phyloP scores from a whole-genome alignment of 169 alveolate genomes.

The Plasmodium malariae region DNA sequence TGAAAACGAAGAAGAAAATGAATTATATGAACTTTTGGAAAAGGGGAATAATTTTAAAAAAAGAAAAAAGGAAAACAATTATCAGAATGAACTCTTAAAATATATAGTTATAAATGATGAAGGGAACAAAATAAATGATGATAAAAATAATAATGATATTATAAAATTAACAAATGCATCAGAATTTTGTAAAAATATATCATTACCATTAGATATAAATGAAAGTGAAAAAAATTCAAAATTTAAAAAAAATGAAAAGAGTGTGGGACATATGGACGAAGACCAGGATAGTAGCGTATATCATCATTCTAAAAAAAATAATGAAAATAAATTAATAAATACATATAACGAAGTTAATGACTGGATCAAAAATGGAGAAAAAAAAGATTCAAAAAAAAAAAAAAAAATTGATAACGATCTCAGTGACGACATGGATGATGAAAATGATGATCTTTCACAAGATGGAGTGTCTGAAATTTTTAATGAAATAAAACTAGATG shows the following conservation, averaged over 20 bases:
- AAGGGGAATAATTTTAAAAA: conserved; percentile 47
- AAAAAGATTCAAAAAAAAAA: not conserved
- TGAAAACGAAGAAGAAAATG: conserved; percentile 65
- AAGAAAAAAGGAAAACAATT: conserved; percentile 47
- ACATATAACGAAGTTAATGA: not conserved
- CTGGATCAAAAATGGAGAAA: not conserved
- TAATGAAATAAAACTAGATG: conserved; percentile 80
- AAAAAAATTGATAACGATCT: not conserved
- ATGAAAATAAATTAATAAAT: conserved; percentile 13
- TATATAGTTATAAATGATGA: conserved; percentile 48
- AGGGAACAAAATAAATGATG: conserved; percentile 15
- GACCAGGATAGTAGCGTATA: not conserved
- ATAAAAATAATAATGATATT: conserved; percentile 10
- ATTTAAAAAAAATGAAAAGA: not conserved
- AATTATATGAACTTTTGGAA: conserved; percentile 57
- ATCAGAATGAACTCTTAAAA: conserved; percentile 61
- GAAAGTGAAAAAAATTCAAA: conserved; percentile 26
- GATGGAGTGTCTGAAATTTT: conserved; percentile 65
- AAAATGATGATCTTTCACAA: conserved; percentile 14
- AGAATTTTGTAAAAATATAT: conserved; percentile 62
- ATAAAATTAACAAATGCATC: conserved; percentile 65
- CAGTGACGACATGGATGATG: not conserved
- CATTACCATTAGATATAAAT: conserved; percentile 36
- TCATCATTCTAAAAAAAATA: not conserved
- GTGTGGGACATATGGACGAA: not conserved